Conservation (phyloP, 169 alveolate genomes). For the Cryptosporidium meleagridis region DNA sequence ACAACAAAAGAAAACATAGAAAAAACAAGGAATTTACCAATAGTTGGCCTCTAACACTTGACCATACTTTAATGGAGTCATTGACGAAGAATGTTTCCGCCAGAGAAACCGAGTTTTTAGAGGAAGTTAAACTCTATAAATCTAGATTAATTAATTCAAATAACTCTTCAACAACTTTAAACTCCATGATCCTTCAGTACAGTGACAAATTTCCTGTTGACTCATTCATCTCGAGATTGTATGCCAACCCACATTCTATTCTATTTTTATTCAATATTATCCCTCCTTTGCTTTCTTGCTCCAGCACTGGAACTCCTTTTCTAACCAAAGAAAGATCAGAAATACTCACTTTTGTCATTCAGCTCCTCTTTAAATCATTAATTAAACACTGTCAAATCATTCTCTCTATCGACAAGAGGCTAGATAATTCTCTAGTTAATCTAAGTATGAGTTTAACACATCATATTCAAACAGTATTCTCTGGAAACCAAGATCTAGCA, state of each 20-base stretch:
- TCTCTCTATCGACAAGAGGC: not conserved
- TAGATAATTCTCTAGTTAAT: conserved; percentile 14
- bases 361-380: conserved; percentile 34
- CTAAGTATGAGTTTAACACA: conserved; percentile 49
- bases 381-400: conserved; percentile 3
- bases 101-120: conserved; percentile 48
- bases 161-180: not conserved
- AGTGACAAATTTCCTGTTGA: conserved; percentile 50
- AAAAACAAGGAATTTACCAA: not conserved
- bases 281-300: conserved; percentile 10
- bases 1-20: conserved; percentile 21
- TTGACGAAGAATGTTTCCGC: conserved; percentile 40
- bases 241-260: conserved; percentile 42
- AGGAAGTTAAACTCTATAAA: conserved; percentile 26
- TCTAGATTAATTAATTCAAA: not conserved
- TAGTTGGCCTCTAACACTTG: conserved; percentile 35
- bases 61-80: conserved; percentile 27
- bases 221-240: conserved; percentile 29
- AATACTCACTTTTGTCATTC: conserved; percentile 10
- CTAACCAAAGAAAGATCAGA: not conserved
- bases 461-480: conserved; percentile 10
- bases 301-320: not conserved
- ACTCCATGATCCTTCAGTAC: not conserved
- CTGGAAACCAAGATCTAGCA: conserved; percentile 4
- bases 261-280: conserved; percentile 51